A percentile compares a stretch with the other conserved stretches of the same genome.
Evolutionary conservation across 1,139 yeast genomes (phyloP).

Genomic region (Yamadazyma dendronema): DNA sequence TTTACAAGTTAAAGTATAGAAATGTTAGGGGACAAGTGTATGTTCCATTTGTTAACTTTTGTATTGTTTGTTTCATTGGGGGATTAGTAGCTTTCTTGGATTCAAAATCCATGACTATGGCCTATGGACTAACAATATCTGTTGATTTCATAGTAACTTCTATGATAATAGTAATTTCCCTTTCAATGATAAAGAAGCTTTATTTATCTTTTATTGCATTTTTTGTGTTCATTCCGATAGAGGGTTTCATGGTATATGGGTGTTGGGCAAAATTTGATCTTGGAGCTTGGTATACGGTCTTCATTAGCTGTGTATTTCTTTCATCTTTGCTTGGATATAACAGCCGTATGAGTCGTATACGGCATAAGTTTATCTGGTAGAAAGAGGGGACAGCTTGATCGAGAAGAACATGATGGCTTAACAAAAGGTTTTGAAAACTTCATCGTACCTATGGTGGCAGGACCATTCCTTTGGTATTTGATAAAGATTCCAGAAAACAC

Average conservation of each 20-base stretch:
- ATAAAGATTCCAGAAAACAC: no score
- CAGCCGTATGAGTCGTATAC: no score
- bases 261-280: conserved; percentile 6
- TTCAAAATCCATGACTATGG: conserved; percentile 52
- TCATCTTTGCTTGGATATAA: conserved; percentile 5
- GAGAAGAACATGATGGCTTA: no score
- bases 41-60: conserved; percentile 48
- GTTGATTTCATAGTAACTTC: conserved; percentile 55
- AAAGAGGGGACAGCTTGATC: no score
- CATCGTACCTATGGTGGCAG: no score
- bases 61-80: conserved; percentile 44
- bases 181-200: conserved; percentile 5
- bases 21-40: conserved; percentile 49
- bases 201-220: conserved; percentile 1
- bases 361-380: no score
- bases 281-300: conserved; percentile 13
- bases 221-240: conserved; percentile 9
- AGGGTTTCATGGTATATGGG: conserved; percentile 5
- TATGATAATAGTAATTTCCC: conserved; percentile 33
- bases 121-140: conserved; percentile 59
- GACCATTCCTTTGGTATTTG: no score
- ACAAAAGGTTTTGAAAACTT: no score
- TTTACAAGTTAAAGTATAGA: conserved; percentile 40
- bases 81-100: conserved; percentile 54
- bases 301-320: conserved; percentile 6